Evolutionary conservation across 257 asterid species (phyloP).

Genomic region (Anisodus acutangulus): DNA sequence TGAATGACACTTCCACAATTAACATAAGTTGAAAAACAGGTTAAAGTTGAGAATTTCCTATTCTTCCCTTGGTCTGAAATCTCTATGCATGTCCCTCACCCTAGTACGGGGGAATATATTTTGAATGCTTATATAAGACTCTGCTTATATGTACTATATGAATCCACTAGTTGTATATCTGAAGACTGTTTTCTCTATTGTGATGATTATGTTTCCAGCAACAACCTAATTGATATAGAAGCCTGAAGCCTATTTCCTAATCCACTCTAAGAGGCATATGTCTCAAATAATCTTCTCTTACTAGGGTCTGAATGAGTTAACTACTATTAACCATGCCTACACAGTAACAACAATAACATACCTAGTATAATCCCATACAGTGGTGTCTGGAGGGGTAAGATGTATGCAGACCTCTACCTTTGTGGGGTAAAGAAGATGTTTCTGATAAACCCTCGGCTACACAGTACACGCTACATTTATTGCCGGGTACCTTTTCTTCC

Average conservation of each 20-base stretch:
- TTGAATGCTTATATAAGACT: neutral
- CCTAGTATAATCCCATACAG: no score
- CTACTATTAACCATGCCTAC: neutral
- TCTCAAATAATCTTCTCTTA: constrained; percentile 14
- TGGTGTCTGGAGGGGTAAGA: no score
- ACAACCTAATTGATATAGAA: constrained; percentile 13
- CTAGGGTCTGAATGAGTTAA: neutral
- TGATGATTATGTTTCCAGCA: constrained; percentile 3
- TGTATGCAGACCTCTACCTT: no score
- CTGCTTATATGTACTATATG: neutral
- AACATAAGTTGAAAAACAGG: constrained; percentile 12
- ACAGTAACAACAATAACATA: no score
- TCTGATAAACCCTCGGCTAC: no score
- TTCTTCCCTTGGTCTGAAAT: neutral
- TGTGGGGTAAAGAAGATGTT: no score
- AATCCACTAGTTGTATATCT: constrained; percentile 20
- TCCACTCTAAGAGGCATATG: neutral
- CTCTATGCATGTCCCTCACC: constrained; percentile 12
- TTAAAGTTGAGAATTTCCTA: neutral
- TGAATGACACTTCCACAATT: neutral
- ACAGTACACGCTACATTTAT: neutral
- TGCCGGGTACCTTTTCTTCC: neutral
- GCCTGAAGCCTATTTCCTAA: constrained; percentile 19
- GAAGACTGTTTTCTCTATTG: neutral
- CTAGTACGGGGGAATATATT: neutral